Evolutionary conservation across 257 asterid species (phyloP), one percentile per base, ranked within the genome.

Genomic region (Rehmannia glutinosa): DNA sequence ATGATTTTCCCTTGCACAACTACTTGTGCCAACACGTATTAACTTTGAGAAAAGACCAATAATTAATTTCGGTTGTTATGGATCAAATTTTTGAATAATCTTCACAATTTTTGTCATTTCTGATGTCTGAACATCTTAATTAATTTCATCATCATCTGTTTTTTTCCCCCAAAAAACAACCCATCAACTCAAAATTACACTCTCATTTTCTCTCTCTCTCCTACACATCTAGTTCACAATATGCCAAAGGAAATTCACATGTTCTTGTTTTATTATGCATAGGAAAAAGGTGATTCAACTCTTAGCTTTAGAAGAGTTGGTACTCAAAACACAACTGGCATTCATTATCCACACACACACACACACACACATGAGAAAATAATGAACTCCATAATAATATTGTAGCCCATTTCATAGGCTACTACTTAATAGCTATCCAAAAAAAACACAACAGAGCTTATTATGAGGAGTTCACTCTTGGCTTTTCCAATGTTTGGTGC

Each of bases 191-290:
- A 57, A 12, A 65, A 2, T 5, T 39, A 7, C 38, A 11, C 50
- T 24, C 58, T n/a, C 75, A 19, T 69, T 45, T 57, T 46, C 70
- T 45, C 32, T 25, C 70, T 32, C 70, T 28, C 35, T 51, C 39
- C 36, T 24, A 53, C 50, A 52, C 72, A 59, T 35, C 73, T 58
- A n/a, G 67, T 56, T 32, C 78, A 75, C 71, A 72, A 84, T 41
- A 68, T 6, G 85, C 89, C 97, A 90, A 87, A 75, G 39, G 75
- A 83, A 73, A 60, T 65, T 90, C 97, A 90, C 97, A 82, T 87
- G 97, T 74, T 69, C 51, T 75, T 85, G 87, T 86, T 79, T 80
- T 82, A 78, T 72, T 51, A 72, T 76, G 78, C 74, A 69, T 41
- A 67, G 69, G 53, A 75, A 70, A 80, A 80, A 78, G 81, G 49